Evolutionary conservation across 306 rosid genomes (phyloP).

Genomic region (Begonia loranthoides): DNA sequence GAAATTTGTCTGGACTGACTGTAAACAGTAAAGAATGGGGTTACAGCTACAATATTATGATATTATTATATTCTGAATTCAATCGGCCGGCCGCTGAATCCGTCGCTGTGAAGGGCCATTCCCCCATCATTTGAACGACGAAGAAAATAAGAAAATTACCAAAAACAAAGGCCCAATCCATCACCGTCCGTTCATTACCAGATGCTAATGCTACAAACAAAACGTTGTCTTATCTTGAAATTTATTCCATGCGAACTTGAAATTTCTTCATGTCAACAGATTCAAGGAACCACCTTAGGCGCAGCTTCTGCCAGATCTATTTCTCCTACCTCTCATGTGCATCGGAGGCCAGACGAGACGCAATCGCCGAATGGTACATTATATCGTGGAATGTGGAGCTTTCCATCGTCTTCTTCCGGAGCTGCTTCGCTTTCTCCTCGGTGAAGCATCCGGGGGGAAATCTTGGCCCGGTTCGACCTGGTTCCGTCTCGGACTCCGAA

Average conservation of each 20-base stretch:
- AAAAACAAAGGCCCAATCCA: background rate
- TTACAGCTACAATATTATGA: no score
- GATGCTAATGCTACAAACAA: background rate
- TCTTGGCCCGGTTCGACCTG: constrained; percentile 16
- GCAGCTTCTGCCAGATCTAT: constrained; percentile 11
- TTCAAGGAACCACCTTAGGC: constrained; percentile 14
- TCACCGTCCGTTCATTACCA: constrained; percentile 4
- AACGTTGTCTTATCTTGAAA: background rate
- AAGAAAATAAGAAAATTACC: background rate
- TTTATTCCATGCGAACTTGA: background rate
- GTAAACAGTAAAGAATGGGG: no score
- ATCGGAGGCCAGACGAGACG: constrained; percentile 63
- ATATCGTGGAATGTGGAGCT: constrained; percentile 55
- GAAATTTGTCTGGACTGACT: no score
- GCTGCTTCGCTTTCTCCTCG: constrained; percentile 56
- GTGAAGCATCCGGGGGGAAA: constrained; percentile 46
- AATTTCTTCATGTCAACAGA: constrained; percentile 18
- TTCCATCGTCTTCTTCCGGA: constrained; percentile 46
- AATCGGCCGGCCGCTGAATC: background rate
- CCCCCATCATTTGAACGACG: background rate
- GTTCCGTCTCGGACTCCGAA: constrained; percentile 4
- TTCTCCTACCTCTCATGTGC: constrained; percentile 16
- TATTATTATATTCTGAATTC: no score
- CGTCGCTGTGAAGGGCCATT: background rate
- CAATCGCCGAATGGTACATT: constrained; percentile 74